phyloP scores from a whole-genome alignment of 2,329 filamentous ascomycete species.

The Mycosphaerella sp. region DNA sequence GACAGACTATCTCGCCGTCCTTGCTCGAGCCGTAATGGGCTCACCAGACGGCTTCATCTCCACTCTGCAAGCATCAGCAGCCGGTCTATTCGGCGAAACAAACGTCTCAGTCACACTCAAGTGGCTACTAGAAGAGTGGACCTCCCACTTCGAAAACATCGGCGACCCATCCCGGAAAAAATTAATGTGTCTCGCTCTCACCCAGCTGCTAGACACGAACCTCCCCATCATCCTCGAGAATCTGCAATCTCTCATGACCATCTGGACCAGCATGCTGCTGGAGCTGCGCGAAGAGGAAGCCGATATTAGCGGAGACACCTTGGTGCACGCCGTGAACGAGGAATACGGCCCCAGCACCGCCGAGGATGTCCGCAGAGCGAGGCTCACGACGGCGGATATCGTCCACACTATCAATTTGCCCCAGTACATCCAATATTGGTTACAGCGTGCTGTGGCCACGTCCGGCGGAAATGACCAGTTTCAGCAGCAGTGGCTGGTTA shows the following conservation, averaged over 20 bases:
- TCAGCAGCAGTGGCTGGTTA: conserved; percentile 61
- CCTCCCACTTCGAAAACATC: conserved; percentile 62
- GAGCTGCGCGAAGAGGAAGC: conserved; percentile 54
- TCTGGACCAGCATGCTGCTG: conserved; percentile 66
- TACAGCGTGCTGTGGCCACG: conserved; percentile 54
- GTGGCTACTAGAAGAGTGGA: conserved; percentile 56
- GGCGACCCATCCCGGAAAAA: conserved; percentile 62
- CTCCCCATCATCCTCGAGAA: conserved; percentile 40
- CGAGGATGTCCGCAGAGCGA: conserved; percentile 43
- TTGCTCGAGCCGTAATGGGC: conserved; percentile 70
- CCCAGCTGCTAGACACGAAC: conserved; percentile 61
- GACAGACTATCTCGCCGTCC: conserved; percentile 76
- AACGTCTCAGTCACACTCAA: conserved; percentile 36
- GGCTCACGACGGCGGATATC: conserved; percentile 55
- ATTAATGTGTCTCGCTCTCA: conserved; percentile 65
- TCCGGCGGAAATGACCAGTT: conserved; percentile 62
- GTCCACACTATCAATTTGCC: conserved; percentile 61
- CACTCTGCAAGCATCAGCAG: conserved; percentile 40
- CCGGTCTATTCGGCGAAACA: conserved; percentile 11
- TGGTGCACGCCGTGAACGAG: conserved; percentile 32
- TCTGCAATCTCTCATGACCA: conserved; percentile 66
- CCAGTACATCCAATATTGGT: conserved; percentile 56
- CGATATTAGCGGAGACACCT: conserved; percentile 32
- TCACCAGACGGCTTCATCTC: conserved; percentile 63
- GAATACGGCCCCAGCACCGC: conserved; percentile 36